Evolutionary conservation across 495 filamentous ascomycete genomes (phyloP).

Genomic region (Cenococcum geophilum): DNA sequence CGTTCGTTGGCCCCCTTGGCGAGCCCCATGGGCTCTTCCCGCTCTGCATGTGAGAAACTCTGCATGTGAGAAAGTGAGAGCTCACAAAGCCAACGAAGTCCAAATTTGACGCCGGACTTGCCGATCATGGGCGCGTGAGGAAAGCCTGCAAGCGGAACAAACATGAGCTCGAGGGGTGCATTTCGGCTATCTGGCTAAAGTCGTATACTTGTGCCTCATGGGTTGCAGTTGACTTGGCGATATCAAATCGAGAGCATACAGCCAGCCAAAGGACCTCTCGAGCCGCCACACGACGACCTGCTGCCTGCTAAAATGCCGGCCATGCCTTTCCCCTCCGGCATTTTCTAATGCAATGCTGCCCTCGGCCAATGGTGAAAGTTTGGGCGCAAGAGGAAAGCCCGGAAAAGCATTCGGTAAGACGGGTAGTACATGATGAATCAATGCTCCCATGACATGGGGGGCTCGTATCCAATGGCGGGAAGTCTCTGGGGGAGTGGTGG

Average conservation of each 20-base stretch:
- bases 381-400: neutral
- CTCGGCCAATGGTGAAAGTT: neutral
- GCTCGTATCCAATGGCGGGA: neutral
- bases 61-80: neutral
- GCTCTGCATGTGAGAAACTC: neutral
- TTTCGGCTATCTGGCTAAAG: slow-evolving; percentile 26
- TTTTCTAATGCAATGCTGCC: neutral
- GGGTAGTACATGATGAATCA: neutral
- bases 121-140: neutral
- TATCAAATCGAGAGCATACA: neutral
- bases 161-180: neutral
- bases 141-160: neutral
- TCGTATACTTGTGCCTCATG: neutral
- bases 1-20: too few relatives aligned
- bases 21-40: slow-evolving; percentile 14
- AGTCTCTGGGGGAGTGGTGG: neutral
- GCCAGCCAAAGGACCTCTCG: neutral
- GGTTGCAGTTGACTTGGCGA: slow-evolving; percentile 11
- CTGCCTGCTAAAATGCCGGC: neutral
- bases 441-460: neutral
- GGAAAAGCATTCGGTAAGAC: neutral
- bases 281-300: neutral
- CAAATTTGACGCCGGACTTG: neutral
- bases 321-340: neutral
- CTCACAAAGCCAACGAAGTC: neutral